Evolutionary conservation across 192 early-diverging fungal genomes (phyloP).

Genomic region (Kickxella alabastrina): DNA sequence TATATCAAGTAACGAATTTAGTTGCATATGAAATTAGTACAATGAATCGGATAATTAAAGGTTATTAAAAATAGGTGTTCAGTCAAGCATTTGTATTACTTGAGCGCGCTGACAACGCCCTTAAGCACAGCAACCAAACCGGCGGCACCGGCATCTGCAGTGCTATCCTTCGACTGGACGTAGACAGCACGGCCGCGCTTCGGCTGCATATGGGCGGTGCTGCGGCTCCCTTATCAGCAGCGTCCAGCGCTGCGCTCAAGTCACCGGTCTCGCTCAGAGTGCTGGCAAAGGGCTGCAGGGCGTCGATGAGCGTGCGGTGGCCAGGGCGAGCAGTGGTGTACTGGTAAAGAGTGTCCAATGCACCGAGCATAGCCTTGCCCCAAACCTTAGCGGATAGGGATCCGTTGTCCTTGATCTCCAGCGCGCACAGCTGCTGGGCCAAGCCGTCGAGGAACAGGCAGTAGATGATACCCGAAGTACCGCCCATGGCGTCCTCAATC

Average conservation of each 20-base stretch:
- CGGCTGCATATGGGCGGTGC: slow-evolving; percentile 56
- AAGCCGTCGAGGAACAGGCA: slow-evolving; percentile 69
- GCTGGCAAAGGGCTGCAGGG: slow-evolving; percentile 62
- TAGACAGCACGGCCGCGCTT: slow-evolving; percentile 67
- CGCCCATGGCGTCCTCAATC: slow-evolving; percentile 74
- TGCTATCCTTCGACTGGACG: slow-evolving; percentile 49
- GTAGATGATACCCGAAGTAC: slow-evolving; percentile 73
- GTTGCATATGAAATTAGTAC: too few relatives aligned
- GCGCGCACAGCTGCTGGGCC: slow-evolving; percentile 50
- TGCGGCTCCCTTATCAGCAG: slow-evolving; percentile 54
- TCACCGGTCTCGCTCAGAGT: slow-evolving; percentile 44
- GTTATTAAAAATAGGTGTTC: not conserved
- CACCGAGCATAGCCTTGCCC: slow-evolving; percentile 55
- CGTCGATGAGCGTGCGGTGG: slow-evolving; percentile 72
- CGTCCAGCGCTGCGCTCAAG: slow-evolving; percentile 48
- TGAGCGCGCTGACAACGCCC: slow-evolving; percentile 49
- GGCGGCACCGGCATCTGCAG: slow-evolving; percentile 60
- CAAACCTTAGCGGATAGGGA: slow-evolving; percentile 40
- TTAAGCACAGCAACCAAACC: slow-evolving; percentile 57
- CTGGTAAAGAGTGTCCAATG: slow-evolving; percentile 56
- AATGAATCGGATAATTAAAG: not conserved
- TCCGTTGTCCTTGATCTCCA: slow-evolving; percentile 15
- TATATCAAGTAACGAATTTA: too few relatives aligned
- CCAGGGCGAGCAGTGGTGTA: slow-evolving; percentile 70
- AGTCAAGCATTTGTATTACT: slow-evolving; percentile 13